Evolutionary conservation across 768 basidiomycete genomes (phyloP), one percentile per base, ranked within the genome.

Genomic region (Floccularia luteovirens): DNA sequence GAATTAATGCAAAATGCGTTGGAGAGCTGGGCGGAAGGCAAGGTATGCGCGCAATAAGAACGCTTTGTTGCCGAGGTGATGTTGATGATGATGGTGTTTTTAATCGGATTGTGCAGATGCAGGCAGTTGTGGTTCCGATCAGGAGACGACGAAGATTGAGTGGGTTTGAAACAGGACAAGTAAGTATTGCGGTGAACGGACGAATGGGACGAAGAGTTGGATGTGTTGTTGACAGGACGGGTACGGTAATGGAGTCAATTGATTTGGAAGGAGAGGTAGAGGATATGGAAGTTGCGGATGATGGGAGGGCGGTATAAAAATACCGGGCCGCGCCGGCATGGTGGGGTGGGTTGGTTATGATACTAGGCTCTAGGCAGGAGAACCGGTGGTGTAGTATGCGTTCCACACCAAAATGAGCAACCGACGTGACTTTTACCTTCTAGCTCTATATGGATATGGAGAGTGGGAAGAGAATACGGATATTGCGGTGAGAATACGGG

Each of bases 191-290:
- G 38, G 68, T 87, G 55, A 90, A 90, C 55, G 87, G 88, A 47
- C 67, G 80, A 56, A 64, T 60, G 6, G 83, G 84, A 41, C 78
- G 87, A 52, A 67, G 83, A 51, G 79, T 89, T 38, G 84, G 77
- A 4, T 86, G 87, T 57, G 72, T 88, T 41, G 57, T 89, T 55
- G 84, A 84, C 56, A 62, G 59, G 43, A 66, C 67, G 39, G 86
- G 84, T 47, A 69, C 64, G 46, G 63, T 60, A 43, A 54, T 90
- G 70, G 83, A 90, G 63, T 69, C 80, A 32, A 64, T 88, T 51
- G 87, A 90, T 67, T 66, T 90, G 62, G 87, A 86, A 65, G 81
- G 71, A 41, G 78, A 79, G 46, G 75, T 60, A 48, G 78, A 75
- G 52, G 69, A 70, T 49, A 55, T 55, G 55, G 74, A 71, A 55